Percentiles rank a stretch among this genome's conserved stretches.
Evolutionary conservation across 1,139 yeast genomes (phyloP).

Genomic region (Trichomonascaceae sp.): DNA sequence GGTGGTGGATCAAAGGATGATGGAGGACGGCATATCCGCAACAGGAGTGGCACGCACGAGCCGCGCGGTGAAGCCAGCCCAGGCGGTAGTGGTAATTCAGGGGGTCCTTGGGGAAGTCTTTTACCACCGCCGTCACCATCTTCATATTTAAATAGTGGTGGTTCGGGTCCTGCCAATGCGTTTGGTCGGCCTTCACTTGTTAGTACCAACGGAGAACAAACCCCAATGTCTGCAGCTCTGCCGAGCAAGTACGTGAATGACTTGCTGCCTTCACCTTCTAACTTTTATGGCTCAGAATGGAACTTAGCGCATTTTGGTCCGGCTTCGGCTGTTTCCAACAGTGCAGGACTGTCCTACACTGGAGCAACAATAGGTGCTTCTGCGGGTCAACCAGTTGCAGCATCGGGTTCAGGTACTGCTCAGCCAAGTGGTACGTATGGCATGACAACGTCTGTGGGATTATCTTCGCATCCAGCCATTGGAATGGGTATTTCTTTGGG

Average conservation of each 20-base stretch:
- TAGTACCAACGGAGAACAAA: constrained; percentile 32
- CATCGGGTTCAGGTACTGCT: constrained; percentile 3
- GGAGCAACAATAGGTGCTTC: neutral
- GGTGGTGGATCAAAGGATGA: neutral
- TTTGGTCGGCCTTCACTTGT: constrained; percentile 29
- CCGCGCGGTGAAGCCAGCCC: neutral
- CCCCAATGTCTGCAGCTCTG: constrained; percentile 37
- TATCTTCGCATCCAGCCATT: constrained; percentile 2
- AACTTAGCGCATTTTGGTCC: constrained; percentile 21
- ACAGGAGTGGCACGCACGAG: neutral
- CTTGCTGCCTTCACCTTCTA: constrained; percentile 38
- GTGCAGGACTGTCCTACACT: neutral
- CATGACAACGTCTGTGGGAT: neutral
- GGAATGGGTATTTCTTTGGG: constrained; percentile 16
- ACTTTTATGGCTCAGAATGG: constrained; percentile 36
- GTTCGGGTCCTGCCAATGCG: constrained; percentile 29
- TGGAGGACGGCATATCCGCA: neutral
- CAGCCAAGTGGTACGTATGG: neutral
- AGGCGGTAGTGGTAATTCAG: constrained; percentile 11
- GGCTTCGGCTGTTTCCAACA: constrained; percentile 15
- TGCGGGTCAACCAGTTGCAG: constrained; percentile 6
- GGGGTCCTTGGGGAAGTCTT: constrained; percentile 15
- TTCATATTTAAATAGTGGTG: constrained; percentile 17
- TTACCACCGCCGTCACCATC: constrained; percentile 27
- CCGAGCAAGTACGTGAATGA: constrained; percentile 38